Percentiles rank a stretch among this genome's conserved stretches.
phyloP scores from a whole-genome alignment of 2,329 filamentous ascomycete genomes.

The Lachnum nothofagi region DNA sequence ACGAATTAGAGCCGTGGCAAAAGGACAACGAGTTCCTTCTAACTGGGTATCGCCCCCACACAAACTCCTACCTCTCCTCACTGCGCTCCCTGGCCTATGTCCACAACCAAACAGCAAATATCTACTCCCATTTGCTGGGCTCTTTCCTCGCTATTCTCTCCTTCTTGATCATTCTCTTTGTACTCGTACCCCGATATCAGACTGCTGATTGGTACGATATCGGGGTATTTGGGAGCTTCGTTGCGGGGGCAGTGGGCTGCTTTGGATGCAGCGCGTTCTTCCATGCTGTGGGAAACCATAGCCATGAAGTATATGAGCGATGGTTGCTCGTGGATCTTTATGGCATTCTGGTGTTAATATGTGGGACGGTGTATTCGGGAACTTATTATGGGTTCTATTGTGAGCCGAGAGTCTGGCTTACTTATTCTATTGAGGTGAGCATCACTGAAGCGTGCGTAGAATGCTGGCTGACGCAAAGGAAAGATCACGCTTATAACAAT shows the following conservation, averaged over 20 bases:
- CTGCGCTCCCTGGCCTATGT: neutral
- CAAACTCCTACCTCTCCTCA: neutral
- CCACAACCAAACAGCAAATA: neutral
- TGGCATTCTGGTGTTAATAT: constrained; percentile 11
- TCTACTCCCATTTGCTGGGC: neutral
- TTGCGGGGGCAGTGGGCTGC: constrained; percentile 3
- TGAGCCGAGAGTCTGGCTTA: constrained; percentile 13
- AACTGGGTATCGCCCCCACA: neutral
- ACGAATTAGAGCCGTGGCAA: neutral
- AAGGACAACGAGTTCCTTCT: neutral
- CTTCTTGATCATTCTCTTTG: constrained; percentile 4
- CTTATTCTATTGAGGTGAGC: constrained; percentile 19
- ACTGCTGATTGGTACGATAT: constrained; percentile 9
- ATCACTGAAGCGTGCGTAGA: neutral
- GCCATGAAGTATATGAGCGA: constrained; percentile 4
- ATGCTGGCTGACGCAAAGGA: neutral
- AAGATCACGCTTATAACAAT: constrained; percentile 10
- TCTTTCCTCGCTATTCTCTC: neutral
- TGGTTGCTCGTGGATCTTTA: constrained; percentile 11
- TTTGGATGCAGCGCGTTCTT: constrained; percentile 11
- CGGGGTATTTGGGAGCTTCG: constrained; percentile 2
- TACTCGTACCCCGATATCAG: constrained; percentile 1
- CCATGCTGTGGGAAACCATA: constrained; percentile 15
- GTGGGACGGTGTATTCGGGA: constrained; percentile 15
- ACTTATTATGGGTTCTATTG: constrained; percentile 23